Evolutionary conservation across 1,284 basidiomycete genomes (phyloP).

Genomic region (Earliella scabrosa): DNA sequence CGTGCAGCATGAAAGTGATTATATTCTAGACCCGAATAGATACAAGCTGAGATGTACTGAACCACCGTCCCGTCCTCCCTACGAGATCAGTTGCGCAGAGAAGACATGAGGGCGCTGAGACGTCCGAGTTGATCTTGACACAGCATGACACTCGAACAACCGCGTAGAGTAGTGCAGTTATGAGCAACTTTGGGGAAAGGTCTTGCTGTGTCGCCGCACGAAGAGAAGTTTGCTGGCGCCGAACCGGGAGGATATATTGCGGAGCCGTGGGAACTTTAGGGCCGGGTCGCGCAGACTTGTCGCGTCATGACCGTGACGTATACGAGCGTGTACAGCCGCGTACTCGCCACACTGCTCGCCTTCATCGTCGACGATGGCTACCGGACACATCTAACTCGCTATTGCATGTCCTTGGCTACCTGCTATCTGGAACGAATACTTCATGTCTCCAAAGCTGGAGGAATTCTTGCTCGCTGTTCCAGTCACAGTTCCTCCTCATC

Average conservation of each 20-base stretch:
- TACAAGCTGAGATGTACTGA: constrained; percentile 55
- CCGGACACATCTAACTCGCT: background rate
- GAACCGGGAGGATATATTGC: constrained; percentile 8
- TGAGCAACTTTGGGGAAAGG: constrained; percentile 86
- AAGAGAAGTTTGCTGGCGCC: constrained; percentile 32
- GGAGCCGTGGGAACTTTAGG: constrained; percentile 36
- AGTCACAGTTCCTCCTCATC: background rate
- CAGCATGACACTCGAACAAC: constrained; percentile 87
- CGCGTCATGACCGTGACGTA: background rate
- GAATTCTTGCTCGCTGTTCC: constrained; percentile 12
- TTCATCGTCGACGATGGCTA: no score
- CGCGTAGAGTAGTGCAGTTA: constrained; percentile 63
- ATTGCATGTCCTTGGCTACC: no score
- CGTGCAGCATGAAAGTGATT: no score
- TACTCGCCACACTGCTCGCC: no score
- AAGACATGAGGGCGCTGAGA: constrained; percentile 75
- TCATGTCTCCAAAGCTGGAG: constrained; percentile 8
- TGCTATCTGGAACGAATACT: no score
- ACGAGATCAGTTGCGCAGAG: constrained; percentile 32
- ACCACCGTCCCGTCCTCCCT: constrained; percentile 79
- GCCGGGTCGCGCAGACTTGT: constrained; percentile 23
- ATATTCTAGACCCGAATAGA: constrained; percentile 39
- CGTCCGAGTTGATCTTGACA: constrained; percentile 72
- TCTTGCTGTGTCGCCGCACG: constrained; percentile 81
- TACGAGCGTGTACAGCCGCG: background rate